phyloP scores from a whole-genome alignment of 1,284 basidiomycete genomes.

The Rhodotorula sp. region DNA sequence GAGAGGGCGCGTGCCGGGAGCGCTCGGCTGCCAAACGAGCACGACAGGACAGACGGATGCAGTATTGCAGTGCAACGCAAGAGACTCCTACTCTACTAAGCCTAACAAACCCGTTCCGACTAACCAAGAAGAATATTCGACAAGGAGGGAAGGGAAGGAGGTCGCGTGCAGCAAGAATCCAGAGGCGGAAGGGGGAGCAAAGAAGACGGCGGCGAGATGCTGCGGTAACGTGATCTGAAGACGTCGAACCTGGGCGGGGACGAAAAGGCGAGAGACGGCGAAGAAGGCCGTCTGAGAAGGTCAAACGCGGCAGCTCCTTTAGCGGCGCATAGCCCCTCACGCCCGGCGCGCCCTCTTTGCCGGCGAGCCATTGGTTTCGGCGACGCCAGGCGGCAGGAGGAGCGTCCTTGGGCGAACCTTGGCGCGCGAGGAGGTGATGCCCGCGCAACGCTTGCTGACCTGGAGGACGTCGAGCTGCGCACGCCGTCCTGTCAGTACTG shows the following conservation, averaged over 20 bases:
- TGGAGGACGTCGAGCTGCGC: slow-evolving; percentile 26
- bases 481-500: background rate
- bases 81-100: no score
- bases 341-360: background rate
- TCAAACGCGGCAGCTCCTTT: background rate
- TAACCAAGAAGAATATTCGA: no score
- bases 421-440: slow-evolving; percentile 6
- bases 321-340: background rate
- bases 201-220: no score
- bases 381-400: background rate
- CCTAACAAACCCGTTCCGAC: no score
- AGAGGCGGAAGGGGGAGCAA: no score
- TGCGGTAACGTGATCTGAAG: no score
- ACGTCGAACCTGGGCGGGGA: background rate
- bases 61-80: no score
- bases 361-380: background rate
- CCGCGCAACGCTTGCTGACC: slow-evolving; percentile 23
- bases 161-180: no score
- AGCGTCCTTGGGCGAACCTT: slow-evolving; percentile 21
- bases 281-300: background rate
- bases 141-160: no score
- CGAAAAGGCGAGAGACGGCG: background rate
- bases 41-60: background rate
- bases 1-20: background rate
- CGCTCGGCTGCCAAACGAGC: background rate